Conservation (phyloP, 345 rosid genomes). For the Adansonia digitata region DNA sequence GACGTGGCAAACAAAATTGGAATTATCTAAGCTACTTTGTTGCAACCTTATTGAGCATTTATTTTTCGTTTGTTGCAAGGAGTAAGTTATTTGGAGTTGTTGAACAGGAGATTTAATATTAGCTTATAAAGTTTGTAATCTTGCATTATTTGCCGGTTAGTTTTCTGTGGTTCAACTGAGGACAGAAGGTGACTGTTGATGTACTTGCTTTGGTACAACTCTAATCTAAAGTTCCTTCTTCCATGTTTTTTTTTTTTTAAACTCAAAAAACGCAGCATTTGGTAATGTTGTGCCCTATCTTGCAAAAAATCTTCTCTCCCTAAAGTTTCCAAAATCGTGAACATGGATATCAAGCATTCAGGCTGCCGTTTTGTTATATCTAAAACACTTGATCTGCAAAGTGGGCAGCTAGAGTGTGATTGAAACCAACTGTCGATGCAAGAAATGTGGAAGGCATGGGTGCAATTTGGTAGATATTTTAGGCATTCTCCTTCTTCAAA, state of each 20-base stretch:
- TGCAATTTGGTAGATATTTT: constrained; percentile 29
- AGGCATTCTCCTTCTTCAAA: constrained; percentile 38
- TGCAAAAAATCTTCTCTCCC: constrained; percentile 27
- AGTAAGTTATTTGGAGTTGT: constrained; percentile 11
- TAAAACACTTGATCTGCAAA: constrained; percentile 25
- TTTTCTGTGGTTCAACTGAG: neutral
- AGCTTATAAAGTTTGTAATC: neutral
- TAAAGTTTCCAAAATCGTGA: constrained; percentile 12
- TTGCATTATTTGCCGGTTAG: neutral
- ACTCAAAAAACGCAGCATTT: neutral
- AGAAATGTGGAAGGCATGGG: constrained; percentile 30
- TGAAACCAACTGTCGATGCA: constrained; percentile 42
- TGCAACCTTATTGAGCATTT: neutral
- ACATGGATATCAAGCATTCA: constrained; percentile 15
- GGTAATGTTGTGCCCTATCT: constrained; percentile 12
- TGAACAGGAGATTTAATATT: neutral
- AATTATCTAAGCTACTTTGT: constrained; percentile 43
- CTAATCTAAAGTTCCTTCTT: neutral
- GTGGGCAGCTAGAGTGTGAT: constrained; percentile 36
- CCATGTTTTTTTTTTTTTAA: neutral
- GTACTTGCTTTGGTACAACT: neutral
- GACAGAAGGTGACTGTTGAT: neutral
- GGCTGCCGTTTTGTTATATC: neutral
- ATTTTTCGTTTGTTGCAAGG: constrained; percentile 6
- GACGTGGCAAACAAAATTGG: constrained; percentile 98